These are phyloP conservation scores for Parafenestella ontariensis DNA, from an alignment of 2,329 filamentous ascomycete genomes.

Conservation along the genomic window DNA sequence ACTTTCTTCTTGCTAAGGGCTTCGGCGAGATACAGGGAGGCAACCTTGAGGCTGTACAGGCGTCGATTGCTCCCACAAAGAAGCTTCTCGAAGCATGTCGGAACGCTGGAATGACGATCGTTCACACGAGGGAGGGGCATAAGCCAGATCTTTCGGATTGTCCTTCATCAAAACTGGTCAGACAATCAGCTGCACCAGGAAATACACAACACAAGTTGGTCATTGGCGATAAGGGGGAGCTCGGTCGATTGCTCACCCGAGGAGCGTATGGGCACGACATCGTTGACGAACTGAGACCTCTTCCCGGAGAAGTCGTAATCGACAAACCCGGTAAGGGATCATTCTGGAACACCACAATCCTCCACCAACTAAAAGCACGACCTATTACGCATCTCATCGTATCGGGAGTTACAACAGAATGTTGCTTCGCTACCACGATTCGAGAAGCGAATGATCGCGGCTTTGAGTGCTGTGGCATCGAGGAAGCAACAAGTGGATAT, in stretches of 20 bases:
- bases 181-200: slow-evolving; percentile 58
- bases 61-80: slow-evolving; percentile 50
- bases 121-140: slow-evolving; percentile 60
- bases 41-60: slow-evolving; percentile 49
- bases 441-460: slow-evolving; percentile 67
- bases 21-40: slow-evolving; percentile 62
- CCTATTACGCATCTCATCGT: slow-evolving; percentile 66
- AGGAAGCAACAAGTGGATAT: slow-evolving; percentile 57
- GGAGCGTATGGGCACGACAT: slow-evolving; percentile 65
- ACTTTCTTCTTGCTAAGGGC: slow-evolving; percentile 58
- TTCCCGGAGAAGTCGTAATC: slow-evolving; percentile 61
- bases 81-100: slow-evolving; percentile 54
- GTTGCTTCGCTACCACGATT: slow-evolving; percentile 64
- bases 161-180: slow-evolving; percentile 58
- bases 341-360: slow-evolving; percentile 64
- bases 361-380: slow-evolving; percentile 60
- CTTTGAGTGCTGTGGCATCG: slow-evolving; percentile 62
- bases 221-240: slow-evolving; percentile 61
- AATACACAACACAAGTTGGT: slow-evolving; percentile 53
- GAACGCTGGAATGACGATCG: slow-evolving; percentile 52
- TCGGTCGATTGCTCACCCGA: slow-evolving; percentile 61
- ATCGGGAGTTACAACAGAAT: slow-evolving; percentile 66
- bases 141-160: slow-evolving; percentile 61
- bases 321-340: slow-evolving; percentile 67
- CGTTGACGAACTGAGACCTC: slow-evolving; percentile 60